Percentiles rank a stretch among this genome's conserved stretches.
Conservation (phyloP, 345 rosid species). For the Citrus inodora region DNA sequence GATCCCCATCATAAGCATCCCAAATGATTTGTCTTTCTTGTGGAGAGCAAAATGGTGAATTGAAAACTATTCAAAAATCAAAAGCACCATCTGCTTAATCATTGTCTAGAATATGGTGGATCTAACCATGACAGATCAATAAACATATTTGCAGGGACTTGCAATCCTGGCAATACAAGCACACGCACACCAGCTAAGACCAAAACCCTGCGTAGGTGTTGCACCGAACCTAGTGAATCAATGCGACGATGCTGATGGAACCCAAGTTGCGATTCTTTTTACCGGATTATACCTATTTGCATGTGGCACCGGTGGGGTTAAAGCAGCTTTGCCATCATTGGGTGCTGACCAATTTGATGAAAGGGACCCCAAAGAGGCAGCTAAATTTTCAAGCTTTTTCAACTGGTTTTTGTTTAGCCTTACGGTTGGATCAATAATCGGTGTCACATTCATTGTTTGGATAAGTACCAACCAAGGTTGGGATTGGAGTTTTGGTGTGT, state of each 20-base stretch:
- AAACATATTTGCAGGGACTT: constrained; percentile 36
- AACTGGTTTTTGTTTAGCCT: constrained; percentile 65
- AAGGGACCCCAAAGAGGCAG: constrained; percentile 43
- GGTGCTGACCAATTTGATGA: constrained; percentile 67
- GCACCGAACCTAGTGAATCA: constrained; percentile 21
- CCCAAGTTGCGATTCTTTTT: constrained; percentile 37
- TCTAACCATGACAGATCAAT: too few species aligned
- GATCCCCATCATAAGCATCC: too few species aligned
- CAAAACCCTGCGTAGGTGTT: constrained; percentile 46
- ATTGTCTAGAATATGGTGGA: too few species aligned
- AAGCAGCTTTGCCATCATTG: constrained; percentile 47
- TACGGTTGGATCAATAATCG: constrained; percentile 39
- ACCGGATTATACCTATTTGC: constrained; percentile 55
- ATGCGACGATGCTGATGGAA: constrained; percentile 32
- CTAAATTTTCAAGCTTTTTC: constrained; percentile 47
- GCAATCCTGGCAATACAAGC: constrained; percentile 46
- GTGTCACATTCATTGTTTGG: constrained; percentile 55
- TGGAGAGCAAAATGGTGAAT: too few species aligned
- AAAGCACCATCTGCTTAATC: too few species aligned
- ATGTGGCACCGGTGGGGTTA: constrained; percentile 50
- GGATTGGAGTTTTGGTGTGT: constrained; percentile 48
- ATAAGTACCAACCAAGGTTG: constrained; percentile 48
- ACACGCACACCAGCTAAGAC: constrained; percentile 42
- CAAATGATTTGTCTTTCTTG: too few species aligned
- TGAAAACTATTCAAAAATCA: too few species aligned